Conservation (phyloP, 306 rosid genomes). For the Castanopsis chinensis region DNA sequence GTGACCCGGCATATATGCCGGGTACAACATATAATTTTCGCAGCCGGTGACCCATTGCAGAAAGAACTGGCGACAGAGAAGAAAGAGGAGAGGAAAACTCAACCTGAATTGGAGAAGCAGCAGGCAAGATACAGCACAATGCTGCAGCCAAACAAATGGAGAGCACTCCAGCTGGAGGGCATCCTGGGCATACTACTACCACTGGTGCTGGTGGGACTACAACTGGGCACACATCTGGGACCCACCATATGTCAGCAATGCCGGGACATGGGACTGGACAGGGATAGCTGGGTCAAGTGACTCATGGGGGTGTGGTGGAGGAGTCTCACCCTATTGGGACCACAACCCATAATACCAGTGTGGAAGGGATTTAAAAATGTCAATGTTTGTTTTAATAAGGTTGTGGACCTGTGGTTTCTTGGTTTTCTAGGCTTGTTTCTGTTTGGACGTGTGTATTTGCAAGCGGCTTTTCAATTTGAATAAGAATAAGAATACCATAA, state of each 20-base stretch:
- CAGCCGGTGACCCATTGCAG: constrained; percentile 37
- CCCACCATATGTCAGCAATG: constrained; percentile 34
- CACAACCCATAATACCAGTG: constrained; percentile 18
- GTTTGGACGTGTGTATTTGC: not conserved
- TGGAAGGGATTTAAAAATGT: constrained; percentile 14
- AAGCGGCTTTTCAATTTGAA: too few relatives aligned
- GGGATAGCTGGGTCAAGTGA: too few relatives aligned
- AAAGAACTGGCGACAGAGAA: constrained; percentile 50
- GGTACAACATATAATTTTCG: too few relatives aligned
- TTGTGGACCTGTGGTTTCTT: not conserved
- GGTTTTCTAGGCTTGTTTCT: too few relatives aligned
- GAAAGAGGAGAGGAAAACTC: constrained; percentile 37
- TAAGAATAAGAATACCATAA: too few relatives aligned
- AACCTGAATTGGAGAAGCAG: constrained; percentile 52
- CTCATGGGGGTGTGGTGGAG: constrained; percentile 22
- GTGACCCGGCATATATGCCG: too few relatives aligned
- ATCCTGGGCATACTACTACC: not conserved
- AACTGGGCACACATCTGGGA: constrained; percentile 1
- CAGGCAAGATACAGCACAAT: constrained; percentile 42
- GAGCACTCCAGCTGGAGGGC: not conserved
- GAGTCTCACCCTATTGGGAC: constrained; percentile 32
- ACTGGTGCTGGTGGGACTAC: constrained; percentile 7
- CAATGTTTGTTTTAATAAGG: not conserved
- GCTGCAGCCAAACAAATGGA: constrained; percentile 21
- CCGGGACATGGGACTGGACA: constrained; percentile 38